A percentile compares a stretch with the other conserved stretches of the same genome.
These are phyloP conservation scores for Ustilago xerochloae DNA, from an alignment of 1,284 basidiomycete species.

Conservation along the genomic window DNA sequence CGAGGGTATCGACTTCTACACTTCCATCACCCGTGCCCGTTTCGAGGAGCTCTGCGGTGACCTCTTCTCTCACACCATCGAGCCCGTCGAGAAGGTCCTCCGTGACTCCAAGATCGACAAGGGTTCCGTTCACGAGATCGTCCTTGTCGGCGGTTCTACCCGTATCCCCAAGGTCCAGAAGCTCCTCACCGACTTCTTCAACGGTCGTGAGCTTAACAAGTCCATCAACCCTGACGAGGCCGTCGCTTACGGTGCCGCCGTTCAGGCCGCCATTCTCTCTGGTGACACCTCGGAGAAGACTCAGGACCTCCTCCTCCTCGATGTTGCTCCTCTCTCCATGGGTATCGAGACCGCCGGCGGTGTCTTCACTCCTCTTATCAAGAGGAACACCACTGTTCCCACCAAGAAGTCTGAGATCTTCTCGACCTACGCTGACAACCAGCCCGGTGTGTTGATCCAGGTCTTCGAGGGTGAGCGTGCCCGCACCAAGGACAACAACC, in stretches of 20 bases:
- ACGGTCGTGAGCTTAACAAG: conserved; percentile 75
- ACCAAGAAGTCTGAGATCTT: conserved; percentile 99
- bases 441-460: conserved; percentile 97
- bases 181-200: conserved; percentile 98
- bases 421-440: conserved; percentile 99
- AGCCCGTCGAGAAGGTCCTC: conserved; percentile 98
- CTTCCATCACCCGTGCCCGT: conserved; percentile 95
- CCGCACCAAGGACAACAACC: conserved; percentile 98
- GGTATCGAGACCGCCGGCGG: conserved; percentile 98
- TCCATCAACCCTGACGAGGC: conserved; percentile 99
- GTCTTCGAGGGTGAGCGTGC: conserved; percentile 99
- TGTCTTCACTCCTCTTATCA: conserved; percentile 97
- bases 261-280: conserved; percentile 97
- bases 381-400: conserved; percentile 97
- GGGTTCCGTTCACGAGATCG: conserved; percentile 87
- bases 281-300: conserved; percentile 99
- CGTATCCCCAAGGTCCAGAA: conserved; percentile 98
- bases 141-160: conserved; percentile 96
- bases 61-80: conserved; percentile 94
- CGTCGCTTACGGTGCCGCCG: conserved; percentile 98
- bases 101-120: conserved; percentile 99
- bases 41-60: conserved; percentile 99
- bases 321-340: conserved; percentile 94
- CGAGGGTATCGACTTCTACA: conserved; percentile 99
- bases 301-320: conserved; percentile 93